Evolutionary conservation across 441 rosid genomes (phyloP), one percentile per base, ranked within the genome.

Genomic region (Kokia cookei): DNA sequence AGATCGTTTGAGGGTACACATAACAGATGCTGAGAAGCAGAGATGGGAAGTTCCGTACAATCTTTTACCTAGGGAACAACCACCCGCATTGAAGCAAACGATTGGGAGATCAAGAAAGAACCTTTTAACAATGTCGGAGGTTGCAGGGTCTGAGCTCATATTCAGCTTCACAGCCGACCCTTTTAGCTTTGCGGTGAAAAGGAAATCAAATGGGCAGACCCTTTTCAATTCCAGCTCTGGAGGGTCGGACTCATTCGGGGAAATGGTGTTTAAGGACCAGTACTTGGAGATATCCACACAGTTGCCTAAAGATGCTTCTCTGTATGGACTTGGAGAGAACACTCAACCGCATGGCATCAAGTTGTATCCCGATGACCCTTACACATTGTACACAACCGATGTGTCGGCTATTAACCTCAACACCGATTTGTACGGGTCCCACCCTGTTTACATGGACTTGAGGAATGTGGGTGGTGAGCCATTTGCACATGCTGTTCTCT

Each of bases 41-140:
- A 78, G 98, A 77, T 96, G 99, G 99, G 99, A 92, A 76, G 97
- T 96, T 1, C 99, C 99, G 1, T 96, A 92, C 89, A 82, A 83
- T 67, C 91, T 96, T 43, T 78, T 96, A 57, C 97, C 96, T 0
- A 81, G 98, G 69, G 94, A 93, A 70, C 82, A 82, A 47, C 90
- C 97, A 0, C 96, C 96, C 17, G 77, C 65, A 32, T 37, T 76
- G 65, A 89, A 88, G 51, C 83, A 81, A 73, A 74, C 81, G 11
- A 82, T 84, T 54, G 86, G 90, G 65, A 83, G 84, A 71, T 76
- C 93, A 0, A 70, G 91, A 71, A 90, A 86, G 74, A 82, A 78
- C 71, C 87, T 88, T 1, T 59, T 86, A 3, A 50, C 84, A 1
- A 89, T 77, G 0, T 81, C 85, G 32, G 95, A 90, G 32, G 78